Evolutionary conservation across 2,329 filamentous ascomycete species (phyloP), one percentile per base, ranked within the genome.

Genomic region (Huntiella bhutanensis): DNA sequence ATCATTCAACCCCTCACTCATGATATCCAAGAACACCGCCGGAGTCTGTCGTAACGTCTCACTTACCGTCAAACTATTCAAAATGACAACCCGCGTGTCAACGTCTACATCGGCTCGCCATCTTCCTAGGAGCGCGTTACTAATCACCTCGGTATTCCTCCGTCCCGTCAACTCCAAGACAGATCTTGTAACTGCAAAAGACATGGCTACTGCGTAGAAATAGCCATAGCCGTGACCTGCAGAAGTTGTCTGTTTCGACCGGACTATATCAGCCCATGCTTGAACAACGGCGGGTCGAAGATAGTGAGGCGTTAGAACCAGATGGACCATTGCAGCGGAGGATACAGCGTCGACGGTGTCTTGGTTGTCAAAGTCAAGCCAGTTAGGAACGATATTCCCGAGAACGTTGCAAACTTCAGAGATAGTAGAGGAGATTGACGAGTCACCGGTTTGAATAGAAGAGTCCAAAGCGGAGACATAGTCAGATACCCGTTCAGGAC

Each of bases 1-100:
- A 58, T 98, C 87, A 53, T 88, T 80, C 22, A 98, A 62, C 0
- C 79, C 75, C 36, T 71, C 69, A 0, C 60, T 56, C 6, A 80
- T 59, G 1, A 75, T 51, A 0, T 55, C 54, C 1, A 71, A 50
- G 48, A 76, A 70, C 2, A 55, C 53, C 4, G 54, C 52, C 3
- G 62, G 57, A 37, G 64, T 61, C 22, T 64, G 56, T 34, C 55
- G 58, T 3, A 75, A 57, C 4, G 71, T 57, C 4, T 60, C 60
- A 48, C 66, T 70, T 33, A 62, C 62, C 1, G 65, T 59, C 22
- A 80, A 59, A 43, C 70, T 71, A 49, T 70, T 66, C 10, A 79
- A 59, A 19, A 80, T 69, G 2, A 71, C 64, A 3, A 70, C 66
- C 13, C 68, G 64, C 3, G 66, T 71, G 8, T 75, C 71, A 12